Percentiles rank a stretch among this genome's conserved stretches.
These are phyloP conservation scores for Russula emetica DNA, from an alignment of 768 basidiomycete species.

Conservation along the genomic window DNA sequence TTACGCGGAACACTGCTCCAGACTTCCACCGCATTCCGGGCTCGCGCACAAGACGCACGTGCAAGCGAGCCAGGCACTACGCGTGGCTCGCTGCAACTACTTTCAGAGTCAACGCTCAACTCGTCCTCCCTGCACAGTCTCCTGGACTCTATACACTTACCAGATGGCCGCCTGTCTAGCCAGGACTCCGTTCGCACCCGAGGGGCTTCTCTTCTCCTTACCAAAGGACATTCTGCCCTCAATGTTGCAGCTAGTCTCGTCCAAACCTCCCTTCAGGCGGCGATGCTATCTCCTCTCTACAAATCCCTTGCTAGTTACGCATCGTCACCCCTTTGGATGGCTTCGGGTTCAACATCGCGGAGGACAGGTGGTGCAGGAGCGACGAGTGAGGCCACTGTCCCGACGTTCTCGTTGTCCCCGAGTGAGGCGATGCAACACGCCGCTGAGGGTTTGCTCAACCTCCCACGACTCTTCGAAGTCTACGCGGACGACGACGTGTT, in stretches of 20 bases:
- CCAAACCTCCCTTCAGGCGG: conserved; percentile 74
- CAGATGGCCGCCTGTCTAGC: conserved; percentile 32
- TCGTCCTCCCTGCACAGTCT: conserved; percentile 67
- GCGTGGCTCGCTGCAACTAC: conserved; percentile 64
- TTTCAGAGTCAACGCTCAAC: conserved; percentile 83
- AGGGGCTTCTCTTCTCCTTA: conserved; percentile 42
- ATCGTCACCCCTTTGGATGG: conserved; percentile 60
- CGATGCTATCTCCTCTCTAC: conserved; percentile 79
- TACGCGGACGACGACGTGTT: conserved; percentile 91
- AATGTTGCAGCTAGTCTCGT: conserved; percentile 64
- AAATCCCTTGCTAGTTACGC: conserved; percentile 71
- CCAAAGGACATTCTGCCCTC: conserved; percentile 51
- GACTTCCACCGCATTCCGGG: conserved; percentile 54
- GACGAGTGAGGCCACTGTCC: conserved; percentile 57
- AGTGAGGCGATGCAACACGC: conserved; percentile 84
- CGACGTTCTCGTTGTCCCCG: conserved; percentile 90
- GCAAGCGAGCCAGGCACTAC: conserved; percentile 51
- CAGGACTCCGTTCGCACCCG: conserved; percentile 33
- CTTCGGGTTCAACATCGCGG: conserved; percentile 46
- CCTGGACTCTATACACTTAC: conserved; percentile 49
- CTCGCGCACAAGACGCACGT: conserved; percentile 55
- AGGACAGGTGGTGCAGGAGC: conserved; percentile 40
- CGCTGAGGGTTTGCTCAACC: conserved; percentile 90
- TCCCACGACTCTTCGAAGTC: conserved; percentile 90
- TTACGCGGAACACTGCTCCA: conserved; percentile 56